These are phyloP conservation scores for Backusella morwellensis DNA, from an alignment of 192 early-diverging fungal genomes.

Conservation along the genomic window DNA sequence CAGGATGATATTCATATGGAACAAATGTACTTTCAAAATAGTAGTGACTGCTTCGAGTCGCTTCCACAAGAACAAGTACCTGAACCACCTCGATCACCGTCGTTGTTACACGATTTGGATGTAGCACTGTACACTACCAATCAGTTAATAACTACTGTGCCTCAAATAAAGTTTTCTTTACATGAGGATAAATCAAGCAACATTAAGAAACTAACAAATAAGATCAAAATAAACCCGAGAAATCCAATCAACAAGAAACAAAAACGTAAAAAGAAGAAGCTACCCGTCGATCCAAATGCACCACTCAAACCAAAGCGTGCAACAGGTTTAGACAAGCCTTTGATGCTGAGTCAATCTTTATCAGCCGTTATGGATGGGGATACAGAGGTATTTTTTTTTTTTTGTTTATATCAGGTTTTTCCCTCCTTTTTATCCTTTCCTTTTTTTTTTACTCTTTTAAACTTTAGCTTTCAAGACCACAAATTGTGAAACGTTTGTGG, in stretches of 20 bases:
- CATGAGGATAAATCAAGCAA: background rate
- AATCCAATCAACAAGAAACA: background rate
- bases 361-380: slow-evolving; percentile 40
- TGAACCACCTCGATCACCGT: background rate
- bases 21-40: background rate
- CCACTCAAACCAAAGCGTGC: slow-evolving; percentile 37
- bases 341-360: slow-evolving; percentile 44
- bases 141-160: background rate
- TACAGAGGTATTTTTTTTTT: slow-evolving; percentile 32
- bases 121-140: background rate
- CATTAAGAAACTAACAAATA: background rate
- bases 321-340: slow-evolving; percentile 45
- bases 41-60: background rate
- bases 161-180: background rate
- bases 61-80: background rate
- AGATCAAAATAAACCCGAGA: background rate
- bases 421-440: background rate
- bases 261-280: slow-evolving; percentile 20
- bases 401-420: background rate
- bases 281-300: slow-evolving; percentile 21
- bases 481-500: slow-evolving; percentile 63
- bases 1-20: background rate
- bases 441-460: background rate
- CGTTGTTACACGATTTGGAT: background rate
- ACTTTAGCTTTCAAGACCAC: slow-evolving; percentile 52